These are phyloP conservation scores for Neocallimastix lanati DNA, from an alignment of 192 early-diverging fungal species.

Conservation along the genomic window DNA sequence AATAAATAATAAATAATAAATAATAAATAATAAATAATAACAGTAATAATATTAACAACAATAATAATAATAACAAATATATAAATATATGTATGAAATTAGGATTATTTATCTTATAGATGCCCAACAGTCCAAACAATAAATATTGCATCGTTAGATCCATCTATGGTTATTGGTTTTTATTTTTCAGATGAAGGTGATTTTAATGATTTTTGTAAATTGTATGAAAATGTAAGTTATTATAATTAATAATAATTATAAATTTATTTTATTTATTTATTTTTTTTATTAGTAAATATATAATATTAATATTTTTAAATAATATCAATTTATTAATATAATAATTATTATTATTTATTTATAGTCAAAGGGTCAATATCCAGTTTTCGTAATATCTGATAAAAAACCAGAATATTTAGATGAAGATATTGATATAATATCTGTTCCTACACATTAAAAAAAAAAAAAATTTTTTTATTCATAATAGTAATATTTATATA, in stretches of 20 bases:
- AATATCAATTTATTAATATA: too few relatives aligned
- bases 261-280: too few relatives aligned
- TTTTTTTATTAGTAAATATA: too few relatives aligned
- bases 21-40: neutral
- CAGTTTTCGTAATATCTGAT: neutral
- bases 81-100: neutral
- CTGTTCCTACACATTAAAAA: neutral
- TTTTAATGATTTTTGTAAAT: conserved; percentile 38
- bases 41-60: too few relatives aligned
- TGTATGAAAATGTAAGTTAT: conserved; percentile 19
- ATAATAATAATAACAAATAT: too few relatives aligned
- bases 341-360: neutral
- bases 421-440: neutral
- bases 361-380: neutral
- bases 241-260: too few relatives aligned
- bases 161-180: conserved; percentile 85
- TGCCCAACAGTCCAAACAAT: conserved; percentile 57
- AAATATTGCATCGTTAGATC: conserved; percentile 62
- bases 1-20: conserved; percentile 2
- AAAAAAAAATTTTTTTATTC: too few relatives aligned
- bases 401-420: neutral
- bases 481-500: too few relatives aligned
- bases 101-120: conserved; percentile 67
- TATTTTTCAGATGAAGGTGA: conserved; percentile 40
- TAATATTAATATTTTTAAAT: too few relatives aligned